Evolutionary conservation across 1,284 basidiomycete species (phyloP).

Genomic region (Xerocomus minutiporus): DNA sequence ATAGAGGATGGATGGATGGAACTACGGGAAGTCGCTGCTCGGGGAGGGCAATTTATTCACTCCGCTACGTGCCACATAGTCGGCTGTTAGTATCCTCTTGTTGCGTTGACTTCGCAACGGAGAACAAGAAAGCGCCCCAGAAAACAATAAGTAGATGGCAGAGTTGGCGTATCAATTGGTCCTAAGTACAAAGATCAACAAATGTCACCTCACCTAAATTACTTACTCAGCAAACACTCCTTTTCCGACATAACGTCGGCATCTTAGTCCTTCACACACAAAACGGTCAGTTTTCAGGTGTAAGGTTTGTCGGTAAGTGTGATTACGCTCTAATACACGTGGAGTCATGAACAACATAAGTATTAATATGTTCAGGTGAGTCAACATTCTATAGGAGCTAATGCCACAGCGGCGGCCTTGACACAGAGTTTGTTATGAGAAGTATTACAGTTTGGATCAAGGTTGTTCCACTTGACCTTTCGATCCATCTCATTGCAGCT

Average conservation of each 20-base stretch:
- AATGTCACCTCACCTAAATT: not conserved
- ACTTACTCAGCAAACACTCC: not conserved
- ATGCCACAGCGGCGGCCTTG: too few species aligned
- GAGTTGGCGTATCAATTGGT: not conserved
- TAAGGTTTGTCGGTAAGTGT: not conserved
- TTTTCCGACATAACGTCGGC: not conserved
- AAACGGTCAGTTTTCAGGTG: not conserved
- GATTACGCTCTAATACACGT: not conserved
- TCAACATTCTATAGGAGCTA: too few species aligned
- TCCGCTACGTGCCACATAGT: slow-evolving; percentile 1
- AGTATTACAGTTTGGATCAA: too few species aligned
- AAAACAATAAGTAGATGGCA: slow-evolving; percentile 10
- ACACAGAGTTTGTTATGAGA: too few species aligned
- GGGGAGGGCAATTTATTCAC: slow-evolving; percentile 14
- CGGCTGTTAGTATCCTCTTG: not conserved
- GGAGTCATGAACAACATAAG: too few species aligned
- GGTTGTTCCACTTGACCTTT: too few species aligned
- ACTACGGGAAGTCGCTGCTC: not conserved
- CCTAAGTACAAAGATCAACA: slow-evolving; percentile 15
- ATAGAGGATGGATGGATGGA: not conserved
- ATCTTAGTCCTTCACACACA: not conserved
- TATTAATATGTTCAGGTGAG: too few species aligned
- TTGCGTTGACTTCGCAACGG: slow-evolving; percentile 14
- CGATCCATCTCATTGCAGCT: too few species aligned
- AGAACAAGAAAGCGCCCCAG: slow-evolving; percentile 11